A percentile compares a stretch with the other conserved stretches of the same genome.
Conservation (phyloP, 2,329 filamentous ascomycete species). For the Blastomyces gilchristii region DNA sequence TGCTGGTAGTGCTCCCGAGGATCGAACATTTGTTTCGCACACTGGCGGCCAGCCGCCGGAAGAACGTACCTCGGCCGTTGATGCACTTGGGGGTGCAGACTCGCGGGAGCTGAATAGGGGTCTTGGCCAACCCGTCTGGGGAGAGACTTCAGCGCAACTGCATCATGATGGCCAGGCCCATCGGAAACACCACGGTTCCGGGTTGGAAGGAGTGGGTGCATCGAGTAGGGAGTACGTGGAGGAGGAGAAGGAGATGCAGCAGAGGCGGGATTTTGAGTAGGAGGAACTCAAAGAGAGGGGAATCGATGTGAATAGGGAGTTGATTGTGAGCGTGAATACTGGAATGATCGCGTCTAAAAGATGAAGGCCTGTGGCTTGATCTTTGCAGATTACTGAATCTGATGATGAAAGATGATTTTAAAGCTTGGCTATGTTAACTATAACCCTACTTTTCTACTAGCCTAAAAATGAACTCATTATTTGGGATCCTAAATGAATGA, state of each 20-base stretch:
- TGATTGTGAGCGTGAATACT: neutral
- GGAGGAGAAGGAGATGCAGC: slow-evolving; percentile 12
- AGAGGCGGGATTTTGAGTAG: neutral
- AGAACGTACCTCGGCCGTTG: slow-evolving; percentile 30
- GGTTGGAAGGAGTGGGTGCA: slow-evolving; percentile 38
- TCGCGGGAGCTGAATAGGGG: slow-evolving; percentile 46
- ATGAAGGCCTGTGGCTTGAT: neutral
- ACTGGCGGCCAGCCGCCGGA: slow-evolving; percentile 19
- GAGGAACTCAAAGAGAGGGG: neutral
- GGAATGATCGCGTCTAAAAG: neutral
- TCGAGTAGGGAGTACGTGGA: slow-evolving; percentile 17
- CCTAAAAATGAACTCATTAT: neutral
- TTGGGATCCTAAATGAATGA: neutral
- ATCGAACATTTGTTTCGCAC: slow-evolving; percentile 41
- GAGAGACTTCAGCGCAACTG: slow-evolving; percentile 41
- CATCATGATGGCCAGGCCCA: slow-evolving; percentile 37
- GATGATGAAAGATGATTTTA: neutral
- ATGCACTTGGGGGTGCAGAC: slow-evolving; percentile 43
- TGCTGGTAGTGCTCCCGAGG: slow-evolving; percentile 52
- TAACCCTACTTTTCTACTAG: neutral
- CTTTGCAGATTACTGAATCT: neutral
- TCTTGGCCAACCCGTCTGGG: slow-evolving; percentile 42
- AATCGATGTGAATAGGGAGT: neutral
- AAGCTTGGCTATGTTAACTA: neutral
- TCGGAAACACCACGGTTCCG: slow-evolving; percentile 33